Evolutionary conservation across 106 monocot species (phyloP), one percentile per base, ranked within the genome.

Genomic region (Alisma plantagoaquatica): DNA sequence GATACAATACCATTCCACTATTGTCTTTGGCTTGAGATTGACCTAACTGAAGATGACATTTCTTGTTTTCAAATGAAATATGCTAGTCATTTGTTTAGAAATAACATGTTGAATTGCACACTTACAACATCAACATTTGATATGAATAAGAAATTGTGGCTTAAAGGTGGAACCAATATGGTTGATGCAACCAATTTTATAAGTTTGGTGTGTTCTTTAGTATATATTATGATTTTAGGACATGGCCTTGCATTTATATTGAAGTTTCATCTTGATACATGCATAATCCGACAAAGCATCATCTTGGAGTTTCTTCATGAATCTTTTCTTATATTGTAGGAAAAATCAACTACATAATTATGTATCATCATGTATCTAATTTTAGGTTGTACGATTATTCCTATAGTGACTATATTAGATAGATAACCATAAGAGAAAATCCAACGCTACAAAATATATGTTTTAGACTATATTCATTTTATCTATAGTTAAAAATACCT

Each of bases 201-300:
- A 60, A 27, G 38, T 5, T 0, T 50, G 0, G 9, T 63, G 49
- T 8, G 51, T 0, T 9, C 33, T 1, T 41, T 63, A 11, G 10
- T 63, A 18, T 59, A 45, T 21, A 29, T 45, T 0, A 59, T 28
- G 4, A 6, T 30, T 26, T 7, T 56, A 21, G 46, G 60, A 3
- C 62, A 54, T 0, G 59, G 54, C 35, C 49, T 61, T 20, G 14
- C 53, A 33, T 45, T 46, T 1, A 23, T 12, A 25, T 54, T 1
- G 54, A 21, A 33, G 53, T 61, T 4, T 1, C 61, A 2, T 70
- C 61, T 32, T 53, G 61, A 24, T 70, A 61, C 15, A 70, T 70
- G 69, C 60, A 70, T 28, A 43, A 15, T 54, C 61, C 61, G 6
- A 31, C 46, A 11, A 30, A 43, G 60, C 51, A 60, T n/a, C n/a